Conservation (phyloP, 169 alveolate species). For the Plasmodium inui region DNA sequence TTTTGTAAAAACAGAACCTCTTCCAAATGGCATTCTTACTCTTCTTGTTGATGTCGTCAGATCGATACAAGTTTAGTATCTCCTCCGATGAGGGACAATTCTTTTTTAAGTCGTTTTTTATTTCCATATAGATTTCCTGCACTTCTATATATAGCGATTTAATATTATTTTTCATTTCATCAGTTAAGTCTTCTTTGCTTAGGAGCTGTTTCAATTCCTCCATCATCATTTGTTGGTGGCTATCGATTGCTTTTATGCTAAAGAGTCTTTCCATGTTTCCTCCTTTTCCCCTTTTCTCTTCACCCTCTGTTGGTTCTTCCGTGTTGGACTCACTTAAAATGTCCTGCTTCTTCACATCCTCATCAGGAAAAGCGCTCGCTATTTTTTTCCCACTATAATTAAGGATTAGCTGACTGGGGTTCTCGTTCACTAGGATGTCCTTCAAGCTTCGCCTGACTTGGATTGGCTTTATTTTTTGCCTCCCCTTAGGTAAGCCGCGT, state of each 20-base stretch:
- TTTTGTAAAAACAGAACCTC: constrained; percentile 39
- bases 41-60: constrained; percentile 14
- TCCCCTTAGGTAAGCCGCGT: background rate
- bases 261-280: background rate
- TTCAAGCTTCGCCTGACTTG: constrained; percentile 65
- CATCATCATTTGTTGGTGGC: constrained; percentile 3
- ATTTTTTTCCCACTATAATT: constrained; percentile 48
- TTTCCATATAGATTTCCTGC: constrained; percentile 46
- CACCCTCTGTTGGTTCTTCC: background rate
- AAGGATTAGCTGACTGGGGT: constrained; percentile 31
- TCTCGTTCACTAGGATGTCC: constrained; percentile 22
- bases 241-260: background rate
- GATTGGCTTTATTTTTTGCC: constrained; percentile 26
- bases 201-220: constrained; percentile 35
- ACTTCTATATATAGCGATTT: constrained; percentile 56
- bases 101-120: constrained; percentile 48
- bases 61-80: constrained; percentile 21
- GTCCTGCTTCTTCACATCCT: background rate
- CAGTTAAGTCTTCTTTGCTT: constrained; percentile 28
- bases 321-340: background rate
- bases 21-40: constrained; percentile 30
- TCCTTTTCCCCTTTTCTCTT: background rate
- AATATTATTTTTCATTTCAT: constrained; percentile 50
- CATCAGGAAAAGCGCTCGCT: constrained; percentile 11
- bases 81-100: constrained; percentile 49